Base-by-base conservation (phyloP, 108 stramenopile species). In the Poteriospumella lacustris region DNA sequence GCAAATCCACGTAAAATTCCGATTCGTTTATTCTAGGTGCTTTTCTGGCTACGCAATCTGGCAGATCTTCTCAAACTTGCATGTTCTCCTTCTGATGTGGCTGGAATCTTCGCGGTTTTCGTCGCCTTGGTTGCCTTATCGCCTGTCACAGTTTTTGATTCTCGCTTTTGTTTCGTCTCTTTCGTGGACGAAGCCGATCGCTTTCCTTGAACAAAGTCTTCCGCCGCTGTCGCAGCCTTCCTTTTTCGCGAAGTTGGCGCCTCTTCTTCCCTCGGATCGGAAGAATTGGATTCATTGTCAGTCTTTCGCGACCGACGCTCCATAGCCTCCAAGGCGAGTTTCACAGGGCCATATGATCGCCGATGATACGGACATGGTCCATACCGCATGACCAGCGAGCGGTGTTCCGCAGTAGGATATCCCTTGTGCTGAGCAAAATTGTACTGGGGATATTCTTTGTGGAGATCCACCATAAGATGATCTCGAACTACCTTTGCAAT, bases 401-500 rank as follows among this genome's bases (percentile, higher is more conserved):
- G 15, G 82, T 99, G 98, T 0, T 80, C 91, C 0, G 80, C 80
- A 12, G 95, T 96, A 3, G 92, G 92, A 85, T 99, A 99, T 12
- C 96, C 97, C 82, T 99, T 99, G 87, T 99, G 95, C 72, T 88
- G 87, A 44, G 81, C 79, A 43, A 97, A 79, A 41, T 86, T 78
- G 78, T 91, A 97, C 28, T 82, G 44, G n/a, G 96, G 96, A 83
- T 92, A 99, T 59, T 85, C 47, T n/a, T 58, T 58, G 80, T 94
- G 86, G 78, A 93, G 93, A 26, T 85, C 90, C 60, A 87, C 86
- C 97, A 99, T 99, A 59, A 96, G 70, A 33, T 93, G 83, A 83
- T 99, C 98, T 34, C 98, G 88, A 2, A 92, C 90, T 28, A 99
- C 98, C 82, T 99, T 99, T 62, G 96, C 96, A 44, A 99, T 70